Percentiles rank a stretch among this genome's conserved stretches.
These are phyloP conservation scores for Urtica urens DNA, from an alignment of 306 rosid species.

Conservation along the genomic window DNA sequence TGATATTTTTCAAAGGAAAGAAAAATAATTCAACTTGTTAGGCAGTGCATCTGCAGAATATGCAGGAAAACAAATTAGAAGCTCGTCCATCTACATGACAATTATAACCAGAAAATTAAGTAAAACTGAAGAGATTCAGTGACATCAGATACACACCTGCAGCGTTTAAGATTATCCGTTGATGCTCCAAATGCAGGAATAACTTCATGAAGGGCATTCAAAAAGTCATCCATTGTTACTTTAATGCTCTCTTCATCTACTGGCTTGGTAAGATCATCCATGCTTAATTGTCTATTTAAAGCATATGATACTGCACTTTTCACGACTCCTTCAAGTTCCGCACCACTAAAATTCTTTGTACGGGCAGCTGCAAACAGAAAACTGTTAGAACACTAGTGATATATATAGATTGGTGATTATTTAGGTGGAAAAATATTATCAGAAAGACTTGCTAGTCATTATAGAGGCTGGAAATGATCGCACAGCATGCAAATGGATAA, in stretches of 20 bases:
- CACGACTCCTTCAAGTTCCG: conserved; percentile 99
- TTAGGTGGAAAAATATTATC: too few relatives aligned
- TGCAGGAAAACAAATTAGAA: background rate
- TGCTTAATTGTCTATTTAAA: conserved; percentile 83
- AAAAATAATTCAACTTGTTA: too few relatives aligned
- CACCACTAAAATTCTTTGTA: conserved; percentile 95
- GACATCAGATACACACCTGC: conserved; percentile 42
- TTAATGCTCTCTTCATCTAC: conserved; percentile 94
- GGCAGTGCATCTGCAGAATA: background rate
- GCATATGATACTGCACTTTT: conserved; percentile 99
- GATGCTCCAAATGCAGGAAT: conserved; percentile 94
- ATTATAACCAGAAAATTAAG: conserved; percentile 1
- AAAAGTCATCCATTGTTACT: conserved; percentile 90
- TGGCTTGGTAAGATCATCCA: conserved; percentile 86
- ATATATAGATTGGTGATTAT: too few relatives aligned
- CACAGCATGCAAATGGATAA: too few relatives aligned
- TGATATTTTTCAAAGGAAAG: background rate
- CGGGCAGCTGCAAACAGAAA: conserved; percentile 61
- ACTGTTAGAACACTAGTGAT: too few relatives aligned
- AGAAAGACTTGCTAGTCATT: too few relatives aligned
- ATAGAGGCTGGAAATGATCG: too few relatives aligned
- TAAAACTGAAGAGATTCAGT: background rate
- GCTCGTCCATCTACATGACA: background rate
- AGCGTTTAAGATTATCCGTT: conserved; percentile 87
- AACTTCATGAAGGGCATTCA: conserved; percentile 77